Evolutionary conservation across 129 eudicot genomes (phyloP).

Genomic region (Chrysanthemum lavandulifolium): DNA sequence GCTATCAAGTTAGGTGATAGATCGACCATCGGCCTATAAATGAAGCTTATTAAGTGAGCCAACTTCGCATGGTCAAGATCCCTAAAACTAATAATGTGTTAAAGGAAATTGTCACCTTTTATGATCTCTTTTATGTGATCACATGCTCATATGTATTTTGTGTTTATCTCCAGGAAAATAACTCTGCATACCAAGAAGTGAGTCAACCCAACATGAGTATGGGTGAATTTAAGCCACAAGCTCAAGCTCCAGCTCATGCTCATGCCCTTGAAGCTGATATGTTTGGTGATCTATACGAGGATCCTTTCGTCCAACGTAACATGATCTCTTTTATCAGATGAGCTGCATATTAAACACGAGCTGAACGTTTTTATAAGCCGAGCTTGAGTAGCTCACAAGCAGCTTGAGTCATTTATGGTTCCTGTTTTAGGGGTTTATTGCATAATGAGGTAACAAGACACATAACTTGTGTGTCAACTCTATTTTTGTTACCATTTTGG

Average conservation of each 20-base stretch:
- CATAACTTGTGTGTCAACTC: no score
- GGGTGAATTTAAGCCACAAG: constrained; percentile 54
- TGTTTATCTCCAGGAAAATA: constrained; percentile 49
- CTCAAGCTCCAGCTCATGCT: constrained; percentile 39
- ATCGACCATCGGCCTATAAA: constrained; percentile 61
- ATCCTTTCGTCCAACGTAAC: no score
- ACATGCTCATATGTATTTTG: constrained; percentile 13
- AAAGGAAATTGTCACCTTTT: constrained; percentile 19
- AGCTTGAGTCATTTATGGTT: no score
- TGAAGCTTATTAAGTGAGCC: constrained; percentile 59
- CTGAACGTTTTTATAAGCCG: no score
- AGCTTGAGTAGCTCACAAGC: no score
- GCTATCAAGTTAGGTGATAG: constrained; percentile 74
- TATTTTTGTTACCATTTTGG: no score
- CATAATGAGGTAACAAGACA: no score
- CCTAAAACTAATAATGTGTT: constrained; percentile 62
- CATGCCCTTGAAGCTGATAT: constrained; percentile 58
- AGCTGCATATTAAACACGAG: no score
- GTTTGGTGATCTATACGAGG: constrained; percentile 66
- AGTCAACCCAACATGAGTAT: constrained; percentile 59
- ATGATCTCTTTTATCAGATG: no score
- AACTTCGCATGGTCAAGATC: constrained; percentile 74
- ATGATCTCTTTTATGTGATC: neutral
- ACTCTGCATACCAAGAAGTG: constrained; percentile 42
- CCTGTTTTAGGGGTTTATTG: no score